Evolutionary conservation across 1,139 yeast genomes (phyloP), one percentile per base, ranked within the genome.

Genomic region (Taphrina betulina): DNA sequence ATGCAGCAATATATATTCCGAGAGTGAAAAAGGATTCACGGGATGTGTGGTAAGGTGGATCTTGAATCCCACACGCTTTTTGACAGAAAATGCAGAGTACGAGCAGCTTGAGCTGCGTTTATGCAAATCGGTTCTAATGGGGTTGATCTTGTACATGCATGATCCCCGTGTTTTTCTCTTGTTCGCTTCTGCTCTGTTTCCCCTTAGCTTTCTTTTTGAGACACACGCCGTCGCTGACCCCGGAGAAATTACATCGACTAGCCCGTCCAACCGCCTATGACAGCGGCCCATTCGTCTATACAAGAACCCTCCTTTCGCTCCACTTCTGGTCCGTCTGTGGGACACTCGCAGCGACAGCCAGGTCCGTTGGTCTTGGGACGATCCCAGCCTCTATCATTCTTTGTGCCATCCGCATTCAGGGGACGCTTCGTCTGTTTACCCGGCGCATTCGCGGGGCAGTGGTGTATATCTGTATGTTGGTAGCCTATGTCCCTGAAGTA

Each of bases 401-500:
- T 60, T 20, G 68, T 65, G 50, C 69, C 65, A 5, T 61, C 60
- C 29, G 67, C 62, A 57, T 68, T 68, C 4, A 72, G 71, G 17
- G 66, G 57, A 17, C 65, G 68, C 3, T 70, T 68, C 37, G 63
- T 61, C 60, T 66, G 69, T 19, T 59, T 57, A 7, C 62, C 64
- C 64, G 65, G 12, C n/a, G 80, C 78, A 67, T 89, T 89, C 4
- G 73, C 72, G 0, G 96, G 96, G 72, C 96, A 90, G 69, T 89
- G 96, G 45, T 78, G 82, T 57, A 89, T 72, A 0, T 83, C 78
- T 0, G 92, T 78, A 67, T 89, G 96, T 57, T 80, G 74, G 68
- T 89, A 89, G 0, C 96, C 96, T 63, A 89, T 83, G 66, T 89
- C 96, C 62, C 96, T 72, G 71, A 89, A 89, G 69, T 89, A 89